phyloP scores from a whole-genome alignment of 495 filamentous ascomycete species.

The Annulohypoxylon stygium region DNA sequence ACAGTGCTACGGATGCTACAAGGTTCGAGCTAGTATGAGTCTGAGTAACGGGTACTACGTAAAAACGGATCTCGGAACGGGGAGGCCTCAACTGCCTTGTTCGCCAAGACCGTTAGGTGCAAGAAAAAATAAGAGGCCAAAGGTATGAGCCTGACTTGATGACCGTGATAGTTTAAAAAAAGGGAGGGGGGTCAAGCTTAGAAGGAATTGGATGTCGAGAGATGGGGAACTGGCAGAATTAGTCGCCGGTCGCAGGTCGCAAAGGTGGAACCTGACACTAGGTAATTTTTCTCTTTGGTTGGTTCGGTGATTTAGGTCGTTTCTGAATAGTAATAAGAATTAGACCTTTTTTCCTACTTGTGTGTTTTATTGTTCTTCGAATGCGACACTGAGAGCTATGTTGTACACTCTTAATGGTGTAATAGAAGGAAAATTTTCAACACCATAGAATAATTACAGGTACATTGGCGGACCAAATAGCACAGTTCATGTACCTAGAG shows the following conservation, averaged over 20 bases:
- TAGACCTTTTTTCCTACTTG: not conserved
- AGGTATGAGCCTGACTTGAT: conserved; percentile 25
- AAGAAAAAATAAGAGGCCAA: conserved; percentile 34
- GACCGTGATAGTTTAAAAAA: conserved; percentile 27
- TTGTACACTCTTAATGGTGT: not conserved
- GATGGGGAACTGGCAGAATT: conserved; percentile 10
- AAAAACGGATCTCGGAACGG: conserved; percentile 39
- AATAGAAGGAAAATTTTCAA: not conserved
- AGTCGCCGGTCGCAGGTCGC: conserved; percentile 2
- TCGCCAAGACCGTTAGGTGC: conserved; percentile 45
- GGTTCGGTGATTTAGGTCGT: not conserved
- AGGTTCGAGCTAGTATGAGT: conserved; percentile 15
- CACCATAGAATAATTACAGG: not conserved
- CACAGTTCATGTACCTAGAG: not conserved
- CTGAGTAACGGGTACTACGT: not conserved
- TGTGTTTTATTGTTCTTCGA: conserved; percentile 5
- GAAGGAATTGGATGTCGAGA: conserved; percentile 28
- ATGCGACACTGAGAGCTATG: conserved; percentile 4
- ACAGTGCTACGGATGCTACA: not conserved
- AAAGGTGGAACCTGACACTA: conserved; percentile 26
- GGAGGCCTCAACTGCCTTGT: conserved; percentile 42
- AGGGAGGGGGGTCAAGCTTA: conserved; percentile 19
- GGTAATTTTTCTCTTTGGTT: conserved; percentile 7
- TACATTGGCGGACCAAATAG: not conserved
- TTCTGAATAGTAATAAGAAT: conserved; percentile 12